These are phyloP conservation scores for Paulownia fortunei DNA, from an alignment of 257 asterid species.

Conservation along the genomic window DNA sequence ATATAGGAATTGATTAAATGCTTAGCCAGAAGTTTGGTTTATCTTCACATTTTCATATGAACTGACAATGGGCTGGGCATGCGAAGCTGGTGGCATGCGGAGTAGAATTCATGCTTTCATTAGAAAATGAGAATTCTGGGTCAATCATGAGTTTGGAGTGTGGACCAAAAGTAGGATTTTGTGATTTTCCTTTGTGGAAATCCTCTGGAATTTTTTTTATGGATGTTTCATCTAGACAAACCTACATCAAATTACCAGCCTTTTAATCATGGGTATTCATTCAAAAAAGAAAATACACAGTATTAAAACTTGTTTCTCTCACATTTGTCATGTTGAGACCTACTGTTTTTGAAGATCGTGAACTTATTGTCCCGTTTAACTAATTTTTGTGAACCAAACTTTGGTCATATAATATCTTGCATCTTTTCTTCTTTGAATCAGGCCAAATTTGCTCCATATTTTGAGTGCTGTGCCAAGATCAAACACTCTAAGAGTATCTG, in stretches of 20 bases:
- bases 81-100: not conserved
- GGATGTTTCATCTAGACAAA: not conserved
- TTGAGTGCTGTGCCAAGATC: conserved; percentile 49
- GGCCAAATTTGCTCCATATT: conserved; percentile 47
- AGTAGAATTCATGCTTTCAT: not conserved
- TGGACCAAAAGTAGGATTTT: not conserved
- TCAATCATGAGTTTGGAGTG: not conserved
- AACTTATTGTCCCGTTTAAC: not conserved
- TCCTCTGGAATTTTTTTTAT: not conserved
- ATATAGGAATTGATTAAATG: not conserved
- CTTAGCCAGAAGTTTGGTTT: conserved; percentile 6
- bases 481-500: conserved; percentile 50
- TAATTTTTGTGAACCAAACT: conserved; percentile 6
- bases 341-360: not conserved
- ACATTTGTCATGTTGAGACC: not conserved
- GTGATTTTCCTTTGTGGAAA: not conserved
- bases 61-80: not conserved
- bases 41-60: not conserved
- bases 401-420: conserved; percentile 22
- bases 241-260: not conserved
- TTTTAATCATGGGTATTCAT: not conserved
- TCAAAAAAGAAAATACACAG: not conserved
- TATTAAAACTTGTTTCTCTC: not conserved
- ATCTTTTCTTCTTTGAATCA: conserved; percentile 31
- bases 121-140: not conserved